phyloP scores from a whole-genome alignment of 345 rosid genomes.

The Bruguiera sexangula region DNA sequence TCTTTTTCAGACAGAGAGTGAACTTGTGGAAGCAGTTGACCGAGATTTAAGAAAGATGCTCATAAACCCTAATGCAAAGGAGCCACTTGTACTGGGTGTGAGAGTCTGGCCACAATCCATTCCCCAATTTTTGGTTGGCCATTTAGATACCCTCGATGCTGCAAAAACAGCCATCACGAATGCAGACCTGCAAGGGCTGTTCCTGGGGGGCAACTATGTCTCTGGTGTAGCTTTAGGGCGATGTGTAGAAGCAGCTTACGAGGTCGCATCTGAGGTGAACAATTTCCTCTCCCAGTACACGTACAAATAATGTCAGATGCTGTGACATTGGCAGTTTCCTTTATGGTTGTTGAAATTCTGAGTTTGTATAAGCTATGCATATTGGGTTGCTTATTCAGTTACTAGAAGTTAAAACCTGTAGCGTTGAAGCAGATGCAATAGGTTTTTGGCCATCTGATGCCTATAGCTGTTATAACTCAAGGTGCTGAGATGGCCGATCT shows the following conservation, averaged over 20 bases:
- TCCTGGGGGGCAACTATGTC: constrained; percentile 77
- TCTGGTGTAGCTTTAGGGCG: constrained; percentile 87
- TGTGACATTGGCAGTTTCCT: neutral
- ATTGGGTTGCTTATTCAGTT: too few relatives aligned
- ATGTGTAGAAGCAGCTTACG: constrained; percentile 84
- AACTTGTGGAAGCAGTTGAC: constrained; percentile 84
- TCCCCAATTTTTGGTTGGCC: constrained; percentile 89
- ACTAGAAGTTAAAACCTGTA: too few relatives aligned
- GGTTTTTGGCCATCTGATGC: too few relatives aligned
- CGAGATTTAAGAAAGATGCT: constrained; percentile 92
- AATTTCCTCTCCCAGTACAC: constrained; percentile 55
- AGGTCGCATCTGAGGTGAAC: constrained; percentile 65
- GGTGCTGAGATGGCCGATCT: too few relatives aligned
- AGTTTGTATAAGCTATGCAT: too few relatives aligned
- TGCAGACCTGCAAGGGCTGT: constrained; percentile 60
- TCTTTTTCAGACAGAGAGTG: constrained; percentile 46
- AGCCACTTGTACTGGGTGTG: constrained; percentile 68
- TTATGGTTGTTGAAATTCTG: too few relatives aligned
- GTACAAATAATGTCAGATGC: constrained; percentile 34
- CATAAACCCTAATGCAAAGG: constrained; percentile 64
- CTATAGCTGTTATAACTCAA: too few relatives aligned
- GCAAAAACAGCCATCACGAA: constrained; percentile 54
- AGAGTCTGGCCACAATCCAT: constrained; percentile 92
- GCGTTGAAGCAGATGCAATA: too few relatives aligned
- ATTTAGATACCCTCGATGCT: constrained; percentile 59